phyloP scores from a whole-genome alignment of 306 rosid genomes.

The Corylus americana region DNA sequence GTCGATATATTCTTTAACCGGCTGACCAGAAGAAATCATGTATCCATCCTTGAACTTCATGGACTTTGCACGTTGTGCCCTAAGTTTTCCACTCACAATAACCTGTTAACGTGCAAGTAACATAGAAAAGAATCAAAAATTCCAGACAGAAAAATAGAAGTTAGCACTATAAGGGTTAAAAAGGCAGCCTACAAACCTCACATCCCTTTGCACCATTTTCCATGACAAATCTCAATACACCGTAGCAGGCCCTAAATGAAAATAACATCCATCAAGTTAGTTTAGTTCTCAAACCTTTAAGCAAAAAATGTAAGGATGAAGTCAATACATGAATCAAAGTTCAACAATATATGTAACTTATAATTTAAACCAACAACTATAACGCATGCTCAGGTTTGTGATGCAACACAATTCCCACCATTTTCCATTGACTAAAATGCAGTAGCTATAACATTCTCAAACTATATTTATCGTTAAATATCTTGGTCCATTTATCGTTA shows the following conservation, averaged over 20 bases:
- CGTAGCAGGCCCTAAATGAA: constrained; percentile 56
- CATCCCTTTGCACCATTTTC: constrained; percentile 69
- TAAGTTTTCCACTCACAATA: constrained; percentile 82
- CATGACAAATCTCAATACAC: constrained; percentile 61
- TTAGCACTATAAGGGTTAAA: neutral
- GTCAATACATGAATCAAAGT: no score
- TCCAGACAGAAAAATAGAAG: constrained; percentile 7
- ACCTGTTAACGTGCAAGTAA: constrained; percentile 42
- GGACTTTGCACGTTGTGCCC: constrained; percentile 90
- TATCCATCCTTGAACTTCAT: constrained; percentile 97
- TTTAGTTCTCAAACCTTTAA: neutral
- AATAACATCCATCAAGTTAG: neutral
- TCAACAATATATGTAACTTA: neutral
- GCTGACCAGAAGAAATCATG: constrained; percentile 96
- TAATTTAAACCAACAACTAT: neutral
- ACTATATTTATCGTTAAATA: no score
- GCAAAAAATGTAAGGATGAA: neutral
- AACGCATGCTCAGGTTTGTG: neutral
- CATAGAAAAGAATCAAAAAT: neutral
- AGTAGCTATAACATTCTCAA: neutral
- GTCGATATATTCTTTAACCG: constrained; percentile 87
- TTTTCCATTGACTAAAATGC: neutral
- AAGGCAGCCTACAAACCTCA: constrained; percentile 40
- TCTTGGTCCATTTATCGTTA: no score
- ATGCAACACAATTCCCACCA: neutral